Evolutionary conservation across 2,329 filamentous ascomycete species (phyloP), one percentile per base, ranked within the genome.

Genomic region (Dendrostoma leiphaemia): DNA sequence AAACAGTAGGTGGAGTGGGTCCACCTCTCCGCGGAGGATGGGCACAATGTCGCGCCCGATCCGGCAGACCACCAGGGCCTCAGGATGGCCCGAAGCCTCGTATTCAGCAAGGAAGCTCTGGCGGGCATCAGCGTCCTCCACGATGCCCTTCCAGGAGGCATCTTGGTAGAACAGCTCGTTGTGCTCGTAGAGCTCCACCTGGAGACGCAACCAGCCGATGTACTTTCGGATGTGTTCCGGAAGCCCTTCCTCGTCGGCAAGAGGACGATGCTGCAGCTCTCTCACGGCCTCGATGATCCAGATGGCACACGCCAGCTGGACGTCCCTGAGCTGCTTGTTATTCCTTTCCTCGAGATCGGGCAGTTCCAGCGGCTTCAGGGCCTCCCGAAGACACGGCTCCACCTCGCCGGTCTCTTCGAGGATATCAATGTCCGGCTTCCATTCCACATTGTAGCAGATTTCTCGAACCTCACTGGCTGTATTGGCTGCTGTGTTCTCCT

Each of bases 361-460:
- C 17, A 38, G 38, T 38, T 54, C 51, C 23, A 54, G 38, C 5
- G 45, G 45, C 45, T 37, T 19, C 12, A 54, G 51, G 10, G 45
- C 45, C 2, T 19, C 28, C 45, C 51, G 51, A n/a, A 49, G 26
- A 26, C 45, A 54, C 15, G 51, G 26, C 45, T 54, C 51, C 8
- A 46, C 51, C 51, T 48, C 37, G 29, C 51, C 51, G 12, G n/a
- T 49, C 45, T 29, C 51, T 38, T 54, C 51, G n/a, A 54, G 45
- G 6, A 54, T 54, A 38, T 54, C 51, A 29, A 54, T 37, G 45
- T 54, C 51, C 6, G 51, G 51, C 51, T 37, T 48, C 51, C 51
- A 54, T 1, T 49, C 44, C 51, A 54, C 44, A 7, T 32, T 49
- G 29, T 48, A 54, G 45, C 51, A 54, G 28, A 54, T 48, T 38